Conservation (phyloP, 208 protist species). For the Balamuthia mandrillaris region DNA sequence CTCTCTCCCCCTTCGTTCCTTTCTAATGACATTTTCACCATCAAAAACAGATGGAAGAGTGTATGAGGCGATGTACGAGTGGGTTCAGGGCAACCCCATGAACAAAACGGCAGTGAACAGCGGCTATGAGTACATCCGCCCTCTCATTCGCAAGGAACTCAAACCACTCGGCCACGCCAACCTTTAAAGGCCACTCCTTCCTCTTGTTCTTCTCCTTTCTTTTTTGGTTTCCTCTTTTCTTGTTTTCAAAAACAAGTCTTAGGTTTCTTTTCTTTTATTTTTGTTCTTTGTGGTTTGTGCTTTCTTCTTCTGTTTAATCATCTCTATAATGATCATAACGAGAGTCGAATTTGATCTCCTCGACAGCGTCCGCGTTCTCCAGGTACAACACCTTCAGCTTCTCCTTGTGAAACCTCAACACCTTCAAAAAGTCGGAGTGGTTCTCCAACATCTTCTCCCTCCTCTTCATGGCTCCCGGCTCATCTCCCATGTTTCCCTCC, state of each 20-base stretch:
- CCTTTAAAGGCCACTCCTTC: too few relatives aligned
- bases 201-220: too few relatives aligned
- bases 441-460: slow-evolving; percentile 13
- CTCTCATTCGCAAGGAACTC: slow-evolving; percentile 30
- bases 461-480: neutral
- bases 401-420: slow-evolving; percentile 24
- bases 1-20: slow-evolving; percentile 12
- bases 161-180: too few relatives aligned
- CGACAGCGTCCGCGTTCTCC: neutral
- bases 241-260: too few relatives aligned
- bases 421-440: slow-evolving; percentile 28
- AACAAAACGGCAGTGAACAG: slow-evolving; percentile 1
- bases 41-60: neutral
- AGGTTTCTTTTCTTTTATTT: too few relatives aligned
- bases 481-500: slow-evolving; percentile 10
- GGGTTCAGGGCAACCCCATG: slow-evolving; percentile 17
- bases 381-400: slow-evolving; percentile 27
- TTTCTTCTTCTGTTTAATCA: too few relatives aligned
- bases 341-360: neutral
- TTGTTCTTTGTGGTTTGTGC: too few relatives aligned
- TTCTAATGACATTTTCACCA: neutral
- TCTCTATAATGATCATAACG: slow-evolving; percentile 16
- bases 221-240: too few relatives aligned
- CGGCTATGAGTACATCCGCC: slow-evolving; percentile 35
- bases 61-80: slow-evolving; percentile 40